A percentile compares a stretch with the other conserved stretches of the same genome.
Evolutionary conservation across 2,329 filamentous ascomycete genomes (phyloP).

Genomic region (Alternaria metachromatica): DNA sequence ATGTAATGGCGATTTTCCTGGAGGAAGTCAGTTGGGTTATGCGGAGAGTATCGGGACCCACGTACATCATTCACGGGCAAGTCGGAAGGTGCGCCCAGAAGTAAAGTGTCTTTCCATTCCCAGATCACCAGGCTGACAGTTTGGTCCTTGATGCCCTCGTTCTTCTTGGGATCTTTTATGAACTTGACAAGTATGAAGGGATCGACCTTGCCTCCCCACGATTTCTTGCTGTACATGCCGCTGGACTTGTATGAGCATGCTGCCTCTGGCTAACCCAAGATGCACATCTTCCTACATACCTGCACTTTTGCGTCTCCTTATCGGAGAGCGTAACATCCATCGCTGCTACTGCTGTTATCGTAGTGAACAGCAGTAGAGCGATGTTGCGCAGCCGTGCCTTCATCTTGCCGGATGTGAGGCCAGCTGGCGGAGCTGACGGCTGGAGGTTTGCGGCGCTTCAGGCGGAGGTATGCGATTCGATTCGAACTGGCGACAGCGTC

Average conservation of each 20-base stretch:
- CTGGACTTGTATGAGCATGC: neutral
- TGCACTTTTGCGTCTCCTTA: conserved; percentile 20
- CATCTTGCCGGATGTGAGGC: conserved; percentile 45
- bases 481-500: neutral
- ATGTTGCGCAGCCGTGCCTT: conserved; percentile 40
- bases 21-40: conserved; percentile 25
- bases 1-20: conserved; percentile 67
- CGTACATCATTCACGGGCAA: conserved; percentile 36
- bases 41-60: conserved; percentile 2
- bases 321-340: conserved; percentile 43
- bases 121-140: conserved; percentile 87
- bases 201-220: conserved; percentile 87
- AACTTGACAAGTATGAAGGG: conserved; percentile 91
- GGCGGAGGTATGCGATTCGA: conserved; percentile 3
- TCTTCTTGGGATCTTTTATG: conserved; percentile 58
- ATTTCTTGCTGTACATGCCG: conserved; percentile 88
- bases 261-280: neutral
- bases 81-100: conserved; percentile 71
- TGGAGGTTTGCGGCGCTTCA: conserved; percentile 1
- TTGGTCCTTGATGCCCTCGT: conserved; percentile 70
- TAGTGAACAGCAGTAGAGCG: conserved; percentile 43
- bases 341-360: conserved; percentile 42
- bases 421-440: conserved; percentile 36
- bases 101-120: conserved; percentile 85
- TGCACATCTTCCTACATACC: neutral